Base-by-base conservation (phyloP, 176 grass and related monocot genomes). In the Eragrostis nindensis region DNA sequence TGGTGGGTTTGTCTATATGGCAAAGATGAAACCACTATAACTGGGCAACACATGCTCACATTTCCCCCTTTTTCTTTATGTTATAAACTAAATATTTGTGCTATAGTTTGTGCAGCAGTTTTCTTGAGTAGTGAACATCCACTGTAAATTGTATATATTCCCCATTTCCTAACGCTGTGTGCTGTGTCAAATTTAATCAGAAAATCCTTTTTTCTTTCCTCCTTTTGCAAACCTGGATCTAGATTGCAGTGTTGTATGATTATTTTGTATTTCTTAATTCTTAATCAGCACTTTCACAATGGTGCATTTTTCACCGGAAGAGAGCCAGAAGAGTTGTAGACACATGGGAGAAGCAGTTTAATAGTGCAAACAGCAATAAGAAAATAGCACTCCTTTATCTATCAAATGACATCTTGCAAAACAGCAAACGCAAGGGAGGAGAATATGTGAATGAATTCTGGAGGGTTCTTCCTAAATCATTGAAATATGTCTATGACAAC, bases 371-470 rank as follows among this genome's bases (percentile, higher is more conserved):
- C 21, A 93, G 86, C 32, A 90, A 95, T 41, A 90, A 95, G 68
- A 95, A 95, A 86, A 75, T 95, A 21, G 84, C 86, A 22, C 87
- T 91, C 36, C 88, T 99, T 24, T 99, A 99, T 83, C 89, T 99
- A 77, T 88, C 96, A 43, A 99, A 99, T 88, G 96, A 99, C 61
- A 99, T 99, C 71, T 70, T 99, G 77, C 96, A 99, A 86, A 99
- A 99, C 48, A 99, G 96, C 71, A 99, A 89, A 82, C 96, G 96
- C 44, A 93, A 99, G 86, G 90, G 96, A 72, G 81, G 86, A 29
- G 96, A 99, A 54, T 95, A 90, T 70, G 90, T 99, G 26, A 91
- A 95, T 88, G 96, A 99, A 80, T 99, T 99, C 83, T 99, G 96
- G 96, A 99, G 86, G 86, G 96, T 99, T 77, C 90, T 99, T 22